A percentile compares a stretch with the other conserved stretches of the same genome.
Evolutionary conservation across 805 yeast genomes (phyloP).

Genomic region (Jamesozyma spencerorum): DNA sequence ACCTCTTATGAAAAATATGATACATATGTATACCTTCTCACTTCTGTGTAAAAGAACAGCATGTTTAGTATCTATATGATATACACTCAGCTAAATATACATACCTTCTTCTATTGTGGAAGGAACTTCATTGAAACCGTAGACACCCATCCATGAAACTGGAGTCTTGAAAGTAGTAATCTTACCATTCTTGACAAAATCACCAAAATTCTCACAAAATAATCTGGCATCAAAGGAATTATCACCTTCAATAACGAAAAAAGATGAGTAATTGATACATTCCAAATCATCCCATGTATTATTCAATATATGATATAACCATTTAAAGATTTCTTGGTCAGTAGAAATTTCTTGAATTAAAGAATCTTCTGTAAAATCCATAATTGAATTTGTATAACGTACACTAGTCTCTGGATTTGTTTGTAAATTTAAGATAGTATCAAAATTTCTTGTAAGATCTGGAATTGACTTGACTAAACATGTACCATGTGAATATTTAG

Average conservation of each 20-base stretch:
- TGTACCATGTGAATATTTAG: slow-evolving; percentile 17
- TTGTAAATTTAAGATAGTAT: slow-evolving; percentile 16
- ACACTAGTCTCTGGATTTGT: slow-evolving; percentile 10
- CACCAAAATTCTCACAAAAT: slow-evolving; percentile 14
- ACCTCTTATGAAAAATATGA: too few species aligned
- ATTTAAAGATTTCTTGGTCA: slow-evolving; percentile 23
- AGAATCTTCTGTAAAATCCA: slow-evolving; percentile 18
- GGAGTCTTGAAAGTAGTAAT: slow-evolving; percentile 43
- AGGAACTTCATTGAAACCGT: slow-evolving; percentile 65
- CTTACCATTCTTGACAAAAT: neutral
- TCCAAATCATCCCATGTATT: slow-evolving; percentile 5
- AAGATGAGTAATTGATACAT: slow-evolving; percentile 36
- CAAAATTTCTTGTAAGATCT: slow-evolving; percentile 17
- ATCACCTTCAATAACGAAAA: slow-evolving; percentile 84
- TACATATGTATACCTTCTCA: too few species aligned
- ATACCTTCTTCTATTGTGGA: slow-evolving; percentile 69
- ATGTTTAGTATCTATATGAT: too few species aligned
- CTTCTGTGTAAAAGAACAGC: too few species aligned
- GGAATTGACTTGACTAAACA: slow-evolving; percentile 19
- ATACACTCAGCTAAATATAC: too few species aligned
- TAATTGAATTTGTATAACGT: slow-evolving; percentile 15
- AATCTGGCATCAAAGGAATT: slow-evolving; percentile 58
- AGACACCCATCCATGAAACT: slow-evolving; percentile 74
- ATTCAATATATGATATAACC: slow-evolving; percentile 23
- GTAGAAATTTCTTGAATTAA: slow-evolving; percentile 23